Base-by-base conservation (phyloP, 345 rosid genomes). In the Pseudoturritis turrita region DNA sequence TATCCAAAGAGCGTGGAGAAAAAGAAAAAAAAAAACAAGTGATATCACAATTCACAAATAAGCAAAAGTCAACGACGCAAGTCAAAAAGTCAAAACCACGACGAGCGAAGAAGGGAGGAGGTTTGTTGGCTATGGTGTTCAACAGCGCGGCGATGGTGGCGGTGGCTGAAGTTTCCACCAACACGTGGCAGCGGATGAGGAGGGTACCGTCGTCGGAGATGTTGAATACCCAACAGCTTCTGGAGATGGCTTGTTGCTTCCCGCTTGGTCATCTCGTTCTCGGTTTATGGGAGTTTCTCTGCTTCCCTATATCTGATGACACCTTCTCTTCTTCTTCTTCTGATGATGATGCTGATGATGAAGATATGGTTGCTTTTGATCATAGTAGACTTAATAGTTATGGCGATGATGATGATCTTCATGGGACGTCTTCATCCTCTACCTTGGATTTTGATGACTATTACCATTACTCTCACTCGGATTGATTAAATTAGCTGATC, bases 171-270 rank as follows among this genome's bases (percentile, higher is more conserved):
- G 61, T 43, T 49, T 87, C 96, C 10, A 79, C 79, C 6, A 72
- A 73, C 65, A 58, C 59, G 68, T 89, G 87, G 79, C 91, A 83
- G 56, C 63, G 70, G 70, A 40, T 77, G 35, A 77, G 73, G 2
- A 68, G 89, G 81, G 55, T 87, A 35, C 77, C 79, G 13, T 60
- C 76, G 10, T 75, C 70, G 37, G 86, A 87, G 15, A 81, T 84
- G 11, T 9, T 86, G 31, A 80, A 65, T 76, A 69, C 79, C 47
- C 80, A 54, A 18, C 85, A 84, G 84, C 75, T 89, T 49, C 78
- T 89, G 21, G 88, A 85, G 73, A 80, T 87, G 26, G 65, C 84
- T 17, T 89, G 88, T 72, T 86, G 89, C 78, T 65, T 87, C 73
- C 96, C 93, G 28, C 77, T 87, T 57, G 82, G 86, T 62, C 89